Conservation (phyloP, 371 early-diverging fungal genomes). For the Circinella umbellata region DNA sequence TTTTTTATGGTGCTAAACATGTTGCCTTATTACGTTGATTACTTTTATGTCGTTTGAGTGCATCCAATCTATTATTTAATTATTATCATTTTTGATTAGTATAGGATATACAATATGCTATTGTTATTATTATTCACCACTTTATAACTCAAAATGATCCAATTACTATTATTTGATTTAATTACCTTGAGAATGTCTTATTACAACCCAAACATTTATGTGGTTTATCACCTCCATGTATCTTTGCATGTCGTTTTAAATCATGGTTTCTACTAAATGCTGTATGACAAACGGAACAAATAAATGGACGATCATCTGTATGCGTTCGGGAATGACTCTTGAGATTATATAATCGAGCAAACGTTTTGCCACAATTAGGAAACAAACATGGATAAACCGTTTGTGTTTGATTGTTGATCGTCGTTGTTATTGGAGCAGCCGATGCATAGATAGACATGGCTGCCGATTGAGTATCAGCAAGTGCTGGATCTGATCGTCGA, state of each 20-base stretch:
- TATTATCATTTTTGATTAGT: no score
- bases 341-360: constrained; percentile 78
- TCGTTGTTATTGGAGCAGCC: constrained; percentile 52
- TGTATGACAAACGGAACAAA: constrained; percentile 72
- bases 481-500: constrained; percentile 48
- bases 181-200: constrained; percentile 73
- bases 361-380: constrained; percentile 74
- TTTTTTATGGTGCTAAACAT: constrained; percentile 28
- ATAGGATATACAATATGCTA: no score
- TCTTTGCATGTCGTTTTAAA: constrained; percentile 84
- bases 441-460: constrained; percentile 58
- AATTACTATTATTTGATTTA: background rate
- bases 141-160: no score
- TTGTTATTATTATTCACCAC: no score
- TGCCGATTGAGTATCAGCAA: constrained; percentile 53
- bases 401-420: constrained; percentile 53
- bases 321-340: constrained; percentile 84
- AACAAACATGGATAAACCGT: constrained; percentile 69
- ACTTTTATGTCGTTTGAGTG: constrained; percentile 54
- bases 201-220: constrained; percentile 83
- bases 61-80: constrained; percentile 43
- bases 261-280: constrained; percentile 90
- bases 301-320: constrained; percentile 81
- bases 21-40: constrained; percentile 52
- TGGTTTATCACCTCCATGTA: constrained; percentile 86